These are phyloP conservation scores for Coniosporium apollinis DNA, from an alignment of 495 filamentous ascomycete species.

Conservation along the genomic window DNA sequence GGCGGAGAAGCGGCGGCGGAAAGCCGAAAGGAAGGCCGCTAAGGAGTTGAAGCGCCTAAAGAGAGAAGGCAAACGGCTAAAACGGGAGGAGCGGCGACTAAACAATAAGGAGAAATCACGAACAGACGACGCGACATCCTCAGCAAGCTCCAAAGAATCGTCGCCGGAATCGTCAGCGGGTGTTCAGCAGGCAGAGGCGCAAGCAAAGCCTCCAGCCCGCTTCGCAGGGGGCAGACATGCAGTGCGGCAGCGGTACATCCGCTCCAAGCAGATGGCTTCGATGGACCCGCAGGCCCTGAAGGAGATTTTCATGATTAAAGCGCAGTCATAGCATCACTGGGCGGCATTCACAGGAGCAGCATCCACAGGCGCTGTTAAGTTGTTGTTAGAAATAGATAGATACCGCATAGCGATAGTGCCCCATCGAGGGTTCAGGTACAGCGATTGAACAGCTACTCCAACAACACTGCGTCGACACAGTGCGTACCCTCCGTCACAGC, in stretches of 20 bases:
- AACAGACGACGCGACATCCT: too few relatives aligned
- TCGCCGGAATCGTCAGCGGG: too few relatives aligned
- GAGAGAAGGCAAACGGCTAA: conserved; percentile 23
- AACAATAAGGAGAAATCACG: conserved; percentile 8
- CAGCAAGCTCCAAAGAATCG: too few relatives aligned
- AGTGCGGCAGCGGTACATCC: conserved; percentile 54
- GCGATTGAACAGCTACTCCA: too few relatives aligned
- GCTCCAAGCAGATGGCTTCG: conserved; percentile 58
- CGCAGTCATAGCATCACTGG: conserved; percentile 6
- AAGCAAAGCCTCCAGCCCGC: conserved; percentile 8
- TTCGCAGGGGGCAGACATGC: conserved; percentile 35
- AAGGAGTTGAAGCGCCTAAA: conserved; percentile 20
- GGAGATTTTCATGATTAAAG: conserved; percentile 31
- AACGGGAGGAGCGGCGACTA: conserved; percentile 5
- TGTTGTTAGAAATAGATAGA: too few relatives aligned
- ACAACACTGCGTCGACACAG: too few relatives aligned
- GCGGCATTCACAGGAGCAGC: too few relatives aligned
- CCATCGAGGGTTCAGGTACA: too few relatives aligned
- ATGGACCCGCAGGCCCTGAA: conserved; percentile 57
- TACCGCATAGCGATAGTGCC: too few relatives aligned
- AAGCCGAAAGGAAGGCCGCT: conserved; percentile 10
- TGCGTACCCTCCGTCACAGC: too few relatives aligned
- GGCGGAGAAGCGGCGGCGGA: conserved; percentile 10
- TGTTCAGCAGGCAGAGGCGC: background rate
- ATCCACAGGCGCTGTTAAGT: too few relatives aligned